Conservation (phyloP, 768 basidiomycete species). For the Pholiota molesta region DNA sequence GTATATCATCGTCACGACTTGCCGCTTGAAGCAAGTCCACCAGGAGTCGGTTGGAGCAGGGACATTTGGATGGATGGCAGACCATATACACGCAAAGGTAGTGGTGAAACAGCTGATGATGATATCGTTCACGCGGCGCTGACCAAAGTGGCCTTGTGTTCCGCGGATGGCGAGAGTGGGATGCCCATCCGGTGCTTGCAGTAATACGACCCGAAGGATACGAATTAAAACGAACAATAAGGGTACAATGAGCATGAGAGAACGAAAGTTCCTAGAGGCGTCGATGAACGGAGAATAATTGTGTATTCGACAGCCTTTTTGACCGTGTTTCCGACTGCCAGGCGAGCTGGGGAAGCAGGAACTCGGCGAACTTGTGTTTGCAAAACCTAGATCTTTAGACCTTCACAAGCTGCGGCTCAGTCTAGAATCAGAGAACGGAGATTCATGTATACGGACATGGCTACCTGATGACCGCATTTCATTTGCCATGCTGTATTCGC, state of each 20-base stretch:
- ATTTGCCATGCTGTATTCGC: too few species aligned
- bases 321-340: too few species aligned
- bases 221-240: background rate
- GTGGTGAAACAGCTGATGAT: slow-evolving; percentile 10
- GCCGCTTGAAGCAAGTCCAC: background rate
- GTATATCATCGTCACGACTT: slow-evolving; percentile 10
- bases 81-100: slow-evolving; percentile 12
- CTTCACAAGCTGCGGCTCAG: too few species aligned
- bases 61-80: slow-evolving; percentile 17
- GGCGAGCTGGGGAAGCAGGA: too few species aligned
- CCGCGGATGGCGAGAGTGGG: background rate
- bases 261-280: too few species aligned
- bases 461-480: too few species aligned
- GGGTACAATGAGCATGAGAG: background rate
- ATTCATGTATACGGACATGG: too few species aligned
- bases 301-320: too few species aligned
- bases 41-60: background rate
- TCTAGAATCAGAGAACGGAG: too few species aligned
- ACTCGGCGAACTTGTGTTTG: too few species aligned
- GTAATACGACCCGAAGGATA: background rate
- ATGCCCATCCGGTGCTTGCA: background rate
- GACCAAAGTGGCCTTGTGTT: background rate
- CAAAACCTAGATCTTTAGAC: too few species aligned
- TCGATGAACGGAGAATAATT: too few species aligned
- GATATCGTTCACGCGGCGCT: background rate